These are phyloP conservation scores for Hortiboletus flavorubellus DNA, from an alignment of 768 basidiomycete species.

Conservation along the genomic window DNA sequence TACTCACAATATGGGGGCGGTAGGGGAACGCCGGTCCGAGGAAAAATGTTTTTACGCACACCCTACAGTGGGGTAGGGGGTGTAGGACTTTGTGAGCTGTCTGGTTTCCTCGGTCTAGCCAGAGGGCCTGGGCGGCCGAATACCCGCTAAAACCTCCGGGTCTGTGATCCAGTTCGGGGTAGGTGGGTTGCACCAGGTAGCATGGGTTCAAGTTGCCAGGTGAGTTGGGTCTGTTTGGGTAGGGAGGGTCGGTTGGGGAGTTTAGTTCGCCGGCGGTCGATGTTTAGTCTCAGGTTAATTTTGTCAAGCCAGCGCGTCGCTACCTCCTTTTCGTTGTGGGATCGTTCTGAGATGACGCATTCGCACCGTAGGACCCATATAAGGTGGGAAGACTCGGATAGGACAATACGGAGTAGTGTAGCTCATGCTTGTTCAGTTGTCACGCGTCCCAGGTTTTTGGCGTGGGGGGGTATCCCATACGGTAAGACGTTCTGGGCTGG, in stretches of 20 bases:
- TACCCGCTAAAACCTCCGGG: conserved; percentile 3
- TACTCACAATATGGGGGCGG: not conserved
- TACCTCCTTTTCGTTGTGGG: too few species aligned
- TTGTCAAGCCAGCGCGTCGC: too few species aligned
- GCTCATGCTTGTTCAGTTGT: too few species aligned
- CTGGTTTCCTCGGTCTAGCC: not conserved
- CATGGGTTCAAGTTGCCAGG: not conserved
- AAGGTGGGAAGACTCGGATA: too few species aligned
- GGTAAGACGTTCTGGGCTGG: too few species aligned
- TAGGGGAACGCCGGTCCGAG: not conserved
- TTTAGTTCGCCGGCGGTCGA: too few species aligned
- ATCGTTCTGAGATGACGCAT: too few species aligned
- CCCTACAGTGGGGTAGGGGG: not conserved
- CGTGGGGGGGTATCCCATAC: too few species aligned
- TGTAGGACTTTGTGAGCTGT: not conserved
- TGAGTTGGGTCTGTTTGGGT: not conserved
- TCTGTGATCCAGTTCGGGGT: not conserved
- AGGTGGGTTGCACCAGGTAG: not conserved
- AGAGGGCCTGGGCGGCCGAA: not conserved
- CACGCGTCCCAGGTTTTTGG: too few species aligned
- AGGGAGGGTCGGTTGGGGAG: not conserved
- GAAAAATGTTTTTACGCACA: not conserved
- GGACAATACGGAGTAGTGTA: too few species aligned
- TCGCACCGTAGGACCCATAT: too few species aligned
- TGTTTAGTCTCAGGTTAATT: too few species aligned